These are phyloP conservation scores for Lentinula sp. DNA, from an alignment of 768 basidiomycete genomes.

Conservation along the genomic window DNA sequence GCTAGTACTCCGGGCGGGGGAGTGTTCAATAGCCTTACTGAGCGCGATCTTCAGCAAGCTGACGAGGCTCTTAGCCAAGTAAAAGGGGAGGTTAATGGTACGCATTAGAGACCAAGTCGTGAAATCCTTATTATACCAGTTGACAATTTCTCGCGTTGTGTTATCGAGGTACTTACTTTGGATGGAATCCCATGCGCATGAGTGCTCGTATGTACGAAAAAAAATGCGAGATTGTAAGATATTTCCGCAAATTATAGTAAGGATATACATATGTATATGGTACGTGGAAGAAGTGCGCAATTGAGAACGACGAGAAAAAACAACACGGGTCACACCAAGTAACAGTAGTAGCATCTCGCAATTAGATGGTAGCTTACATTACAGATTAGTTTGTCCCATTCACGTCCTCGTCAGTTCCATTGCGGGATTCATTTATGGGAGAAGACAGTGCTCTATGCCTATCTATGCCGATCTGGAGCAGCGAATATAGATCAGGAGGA, in stretches of 20 bases:
- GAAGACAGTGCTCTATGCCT: background rate
- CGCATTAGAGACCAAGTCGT: background rate
- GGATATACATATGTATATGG: background rate
- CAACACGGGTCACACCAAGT: too few relatives aligned
- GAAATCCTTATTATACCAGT: background rate
- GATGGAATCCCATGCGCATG: background rate
- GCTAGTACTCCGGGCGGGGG: slow-evolving; percentile 88
- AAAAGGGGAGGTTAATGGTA: background rate
- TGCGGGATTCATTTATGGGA: background rate
- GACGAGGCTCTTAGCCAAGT: slow-evolving; percentile 81
- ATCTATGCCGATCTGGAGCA: background rate
- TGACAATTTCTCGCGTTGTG: background rate
- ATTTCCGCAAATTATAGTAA: too few relatives aligned
- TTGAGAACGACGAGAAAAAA: too few relatives aligned
- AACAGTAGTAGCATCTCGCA: too few relatives aligned
- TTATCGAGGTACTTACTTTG: background rate
- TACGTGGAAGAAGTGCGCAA: too few relatives aligned
- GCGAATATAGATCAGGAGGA: background rate
- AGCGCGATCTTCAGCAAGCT: slow-evolving; percentile 80
- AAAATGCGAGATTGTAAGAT: too few relatives aligned
- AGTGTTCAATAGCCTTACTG: slow-evolving; percentile 72
- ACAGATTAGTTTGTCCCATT: too few relatives aligned
- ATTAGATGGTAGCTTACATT: too few relatives aligned
- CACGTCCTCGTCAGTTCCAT: too few relatives aligned
- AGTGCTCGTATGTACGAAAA: too few relatives aligned